A percentile compares a stretch with the other conserved stretches of the same genome.
These are phyloP conservation scores for Ogataea ramenticola DNA, from an alignment of 805 yeast species.

Conservation along the genomic window DNA sequence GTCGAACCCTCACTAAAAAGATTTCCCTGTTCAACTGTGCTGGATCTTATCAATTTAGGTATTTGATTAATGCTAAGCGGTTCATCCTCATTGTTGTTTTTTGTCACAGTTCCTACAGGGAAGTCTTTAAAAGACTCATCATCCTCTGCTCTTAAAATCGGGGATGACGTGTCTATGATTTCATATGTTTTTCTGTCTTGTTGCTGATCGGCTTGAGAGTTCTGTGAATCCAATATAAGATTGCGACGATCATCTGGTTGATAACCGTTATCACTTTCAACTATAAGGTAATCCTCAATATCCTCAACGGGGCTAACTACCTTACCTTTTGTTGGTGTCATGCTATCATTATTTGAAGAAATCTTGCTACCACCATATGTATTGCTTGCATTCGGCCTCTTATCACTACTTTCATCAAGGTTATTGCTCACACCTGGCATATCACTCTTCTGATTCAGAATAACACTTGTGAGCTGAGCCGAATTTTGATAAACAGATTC, in stretches of 20 bases:
- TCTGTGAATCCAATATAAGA: background rate
- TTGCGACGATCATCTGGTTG: background rate
- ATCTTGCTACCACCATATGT: too few species aligned
- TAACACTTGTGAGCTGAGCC: conserved; percentile 6
- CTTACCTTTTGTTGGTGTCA: too few species aligned
- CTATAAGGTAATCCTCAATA: too few species aligned
- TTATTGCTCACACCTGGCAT: background rate
- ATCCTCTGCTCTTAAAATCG: background rate
- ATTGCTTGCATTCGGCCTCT: too few species aligned
- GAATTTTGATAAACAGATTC: conserved; percentile 11
- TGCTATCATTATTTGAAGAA: too few species aligned
- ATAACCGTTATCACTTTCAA: background rate
- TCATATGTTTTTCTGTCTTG: background rate
- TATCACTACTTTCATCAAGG: too few species aligned
- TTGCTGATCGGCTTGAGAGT: background rate
- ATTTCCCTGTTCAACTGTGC: too few species aligned
- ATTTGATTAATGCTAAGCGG: conserved; percentile 11
- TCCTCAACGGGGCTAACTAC: too few species aligned
- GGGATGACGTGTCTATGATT: background rate
- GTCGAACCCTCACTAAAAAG: too few species aligned
- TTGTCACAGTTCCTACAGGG: too few species aligned
- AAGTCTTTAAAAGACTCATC: too few species aligned
- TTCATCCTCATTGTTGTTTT: too few species aligned
- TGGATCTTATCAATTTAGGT: conserved; percentile 1
- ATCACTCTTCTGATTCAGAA: background rate